phyloP scores from a whole-genome alignment of 78 protist genomes.

The Dictyostelium firmibasis region DNA sequence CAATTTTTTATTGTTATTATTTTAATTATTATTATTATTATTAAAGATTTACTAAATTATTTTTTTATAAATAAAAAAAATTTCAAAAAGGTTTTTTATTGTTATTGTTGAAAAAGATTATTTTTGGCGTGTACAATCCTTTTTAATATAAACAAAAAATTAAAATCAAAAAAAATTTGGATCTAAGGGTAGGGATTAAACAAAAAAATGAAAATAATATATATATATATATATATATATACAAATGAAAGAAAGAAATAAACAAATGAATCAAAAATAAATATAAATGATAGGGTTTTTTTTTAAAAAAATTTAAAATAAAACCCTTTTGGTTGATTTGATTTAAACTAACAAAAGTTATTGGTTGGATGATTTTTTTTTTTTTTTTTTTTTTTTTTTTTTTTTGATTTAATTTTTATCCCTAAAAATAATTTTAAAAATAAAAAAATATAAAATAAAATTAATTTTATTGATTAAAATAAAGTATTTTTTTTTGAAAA shows the following conservation, averaged over 20 bases:
- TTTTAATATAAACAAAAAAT: too few species aligned
- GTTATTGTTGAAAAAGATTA: background rate
- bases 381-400: too few species aligned
- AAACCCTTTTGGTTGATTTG: background rate
- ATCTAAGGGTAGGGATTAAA: background rate
- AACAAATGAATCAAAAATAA: background rate
- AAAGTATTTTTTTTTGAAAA: too few species aligned
- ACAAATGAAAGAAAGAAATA: background rate
- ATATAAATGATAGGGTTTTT: background rate
- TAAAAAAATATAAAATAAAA: too few species aligned
- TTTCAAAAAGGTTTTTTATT: too few species aligned
- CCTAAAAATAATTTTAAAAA: background rate
- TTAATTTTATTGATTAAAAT: background rate
- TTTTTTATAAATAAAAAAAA: too few species aligned
- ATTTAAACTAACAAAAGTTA: background rate
- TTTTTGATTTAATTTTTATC: too few species aligned
- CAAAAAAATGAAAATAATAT: background rate
- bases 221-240: background rate
- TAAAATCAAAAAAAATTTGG: background rate
- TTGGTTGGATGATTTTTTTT: background rate
- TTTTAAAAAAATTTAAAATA: too few species aligned
- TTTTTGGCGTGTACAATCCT: too few species aligned
- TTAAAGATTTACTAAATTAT: too few species aligned
- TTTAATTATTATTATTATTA: background rate
- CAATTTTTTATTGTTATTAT: background rate